Conservation (phyloP, 192 early-diverging fungal species). For the Dissophora globulifera region DNA sequence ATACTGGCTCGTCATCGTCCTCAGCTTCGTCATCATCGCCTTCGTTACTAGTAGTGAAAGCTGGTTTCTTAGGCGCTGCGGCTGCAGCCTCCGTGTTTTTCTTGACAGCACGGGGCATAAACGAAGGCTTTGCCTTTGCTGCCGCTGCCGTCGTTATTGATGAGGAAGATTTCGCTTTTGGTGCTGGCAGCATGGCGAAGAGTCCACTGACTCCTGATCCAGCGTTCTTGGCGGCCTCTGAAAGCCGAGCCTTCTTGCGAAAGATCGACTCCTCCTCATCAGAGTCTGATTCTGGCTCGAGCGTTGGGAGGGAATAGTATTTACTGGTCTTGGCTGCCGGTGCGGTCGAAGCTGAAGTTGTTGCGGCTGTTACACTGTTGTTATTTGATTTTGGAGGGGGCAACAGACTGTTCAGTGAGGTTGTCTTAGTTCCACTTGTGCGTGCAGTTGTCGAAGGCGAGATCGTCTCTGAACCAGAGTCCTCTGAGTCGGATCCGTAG, state of each 20-base stretch:
- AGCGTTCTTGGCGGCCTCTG: constrained; percentile 12
- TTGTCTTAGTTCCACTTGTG: constrained; percentile 2
- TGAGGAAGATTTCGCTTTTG: constrained; percentile 11
- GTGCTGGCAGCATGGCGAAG: constrained; percentile 46
- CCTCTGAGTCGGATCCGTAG: constrained; percentile 47
- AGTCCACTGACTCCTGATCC: constrained; percentile 28
- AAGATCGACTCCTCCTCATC: constrained; percentile 50
- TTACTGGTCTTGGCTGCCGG: constrained; percentile 29
- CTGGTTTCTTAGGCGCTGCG: constrained; percentile 3
- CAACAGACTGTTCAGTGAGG: constrained; percentile 27
- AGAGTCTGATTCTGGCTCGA: constrained; percentile 31
- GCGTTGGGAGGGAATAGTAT: constrained; percentile 37
- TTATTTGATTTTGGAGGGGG: constrained; percentile 23
- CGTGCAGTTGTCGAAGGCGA: constrained; percentile 3
- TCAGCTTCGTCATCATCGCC: constrained; percentile 29
- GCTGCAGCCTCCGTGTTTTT: constrained; percentile 3
- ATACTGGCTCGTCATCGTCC: constrained; percentile 26
- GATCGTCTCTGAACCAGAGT: constrained; percentile 29
- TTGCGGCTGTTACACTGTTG: not conserved
- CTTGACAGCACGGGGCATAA: constrained; percentile 44
- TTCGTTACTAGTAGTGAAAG: not conserved
- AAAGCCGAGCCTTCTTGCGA: constrained; percentile 40
- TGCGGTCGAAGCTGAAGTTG: not conserved
- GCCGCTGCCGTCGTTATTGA: not conserved
- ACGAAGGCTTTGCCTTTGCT: constrained; percentile 19